These are phyloP conservation scores for Starmerella bombi DNA, from an alignment of 805 yeast genomes.

Conservation along the genomic window DNA sequence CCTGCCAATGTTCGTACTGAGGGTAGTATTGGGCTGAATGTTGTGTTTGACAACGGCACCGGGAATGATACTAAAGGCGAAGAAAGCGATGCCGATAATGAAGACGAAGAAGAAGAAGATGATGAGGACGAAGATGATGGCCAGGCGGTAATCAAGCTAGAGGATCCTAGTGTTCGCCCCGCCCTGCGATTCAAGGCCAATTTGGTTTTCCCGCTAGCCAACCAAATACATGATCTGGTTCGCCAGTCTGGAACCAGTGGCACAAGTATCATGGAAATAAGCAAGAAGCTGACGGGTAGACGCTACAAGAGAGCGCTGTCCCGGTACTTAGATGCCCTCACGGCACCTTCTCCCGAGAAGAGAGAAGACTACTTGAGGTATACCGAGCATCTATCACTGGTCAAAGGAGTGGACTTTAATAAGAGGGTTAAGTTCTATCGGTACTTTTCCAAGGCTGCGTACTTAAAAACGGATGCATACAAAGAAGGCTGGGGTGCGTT, in stretches of 20 bases:
- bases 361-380: slow-evolving; percentile 7
- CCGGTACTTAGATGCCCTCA: slow-evolving; percentile 39
- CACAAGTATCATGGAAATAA: slow-evolving; percentile 44
- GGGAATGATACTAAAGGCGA: neutral
- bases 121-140: slow-evolving; percentile 22
- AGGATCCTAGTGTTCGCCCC: neutral
- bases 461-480: neutral
- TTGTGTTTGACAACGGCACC: neutral
- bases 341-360: slow-evolving; percentile 9
- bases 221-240: slow-evolving; percentile 46
- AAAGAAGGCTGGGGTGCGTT: slow-evolving; percentile 1
- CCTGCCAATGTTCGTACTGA: neutral
- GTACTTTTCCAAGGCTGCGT: slow-evolving; percentile 33
- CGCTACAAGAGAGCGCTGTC: slow-evolving; percentile 40
- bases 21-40: neutral
- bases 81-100: neutral
- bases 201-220: slow-evolving; percentile 47
- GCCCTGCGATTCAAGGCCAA: too few relatives aligned
- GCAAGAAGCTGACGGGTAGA: slow-evolving; percentile 40
- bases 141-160: neutral
- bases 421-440: slow-evolving; percentile 65
- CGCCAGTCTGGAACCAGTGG: slow-evolving; percentile 37
- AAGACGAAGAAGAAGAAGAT: slow-evolving; percentile 20
- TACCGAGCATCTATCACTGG: slow-evolving; percentile 31
- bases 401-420: slow-evolving; percentile 55